A percentile compares a stretch with the other conserved stretches of the same genome.
Conservation (phyloP, 2,329 filamentous ascomycete genomes). For the Fusarium secorum region DNA sequence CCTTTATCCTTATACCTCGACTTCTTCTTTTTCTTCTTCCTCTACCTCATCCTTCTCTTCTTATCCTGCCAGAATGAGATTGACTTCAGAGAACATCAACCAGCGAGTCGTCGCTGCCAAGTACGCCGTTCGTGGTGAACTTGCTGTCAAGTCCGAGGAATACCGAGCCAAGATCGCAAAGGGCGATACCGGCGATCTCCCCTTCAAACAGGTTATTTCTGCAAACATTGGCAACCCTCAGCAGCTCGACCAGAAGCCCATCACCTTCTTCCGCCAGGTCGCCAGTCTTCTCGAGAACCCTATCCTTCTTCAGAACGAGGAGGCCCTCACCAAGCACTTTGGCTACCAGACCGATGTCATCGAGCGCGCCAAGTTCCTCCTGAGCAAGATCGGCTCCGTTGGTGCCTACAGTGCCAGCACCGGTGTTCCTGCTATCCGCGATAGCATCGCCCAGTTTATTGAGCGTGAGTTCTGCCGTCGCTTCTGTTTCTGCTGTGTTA, state of each 20-base stretch:
- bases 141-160: constrained; percentile 91
- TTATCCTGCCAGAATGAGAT: constrained; percentile 48
- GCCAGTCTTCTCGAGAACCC: constrained; percentile 94
- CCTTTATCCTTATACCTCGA: constrained; percentile 15
- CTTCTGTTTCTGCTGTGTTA: neutral
- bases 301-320: constrained; percentile 78
- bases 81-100: constrained; percentile 91
- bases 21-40: neutral
- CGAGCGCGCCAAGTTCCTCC: constrained; percentile 79
- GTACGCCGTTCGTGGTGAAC: constrained; percentile 96
- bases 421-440: constrained; percentile 83
- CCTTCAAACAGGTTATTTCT: constrained; percentile 90
- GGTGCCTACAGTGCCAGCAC: constrained; percentile 97
- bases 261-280: constrained; percentile 98
- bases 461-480: constrained; percentile 66
- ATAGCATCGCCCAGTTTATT: constrained; percentile 92
- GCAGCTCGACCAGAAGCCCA: constrained; percentile 98
- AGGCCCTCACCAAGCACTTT: constrained; percentile 76
- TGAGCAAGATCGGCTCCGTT: constrained; percentile 86
- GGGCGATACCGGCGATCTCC: constrained; percentile 65
- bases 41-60: constrained; percentile 45
- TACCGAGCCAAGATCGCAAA: constrained; percentile 78
- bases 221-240: constrained; percentile 99
- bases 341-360: constrained; percentile 93
- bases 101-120: constrained; percentile 84